Evolutionary conservation across 371 early-diverging fungal species (phyloP).

Genomic region (Mucor lusitanicus): DNA sequence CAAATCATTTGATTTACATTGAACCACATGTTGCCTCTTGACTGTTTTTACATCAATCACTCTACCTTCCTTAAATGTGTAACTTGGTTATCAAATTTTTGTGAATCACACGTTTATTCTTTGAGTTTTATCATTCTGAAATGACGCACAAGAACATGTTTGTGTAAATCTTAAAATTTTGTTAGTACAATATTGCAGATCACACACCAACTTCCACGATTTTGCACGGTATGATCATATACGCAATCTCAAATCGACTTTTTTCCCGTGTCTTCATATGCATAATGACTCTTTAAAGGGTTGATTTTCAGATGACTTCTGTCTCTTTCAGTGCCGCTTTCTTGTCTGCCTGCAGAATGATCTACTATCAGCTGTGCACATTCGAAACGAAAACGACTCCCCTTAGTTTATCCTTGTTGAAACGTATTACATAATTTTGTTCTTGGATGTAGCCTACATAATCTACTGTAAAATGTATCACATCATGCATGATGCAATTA

Average conservation of each 20-base stretch:
- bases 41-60: not conserved
- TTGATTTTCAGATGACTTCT: not conserved
- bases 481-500: not conserved
- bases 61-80: slow-evolving; percentile 1
- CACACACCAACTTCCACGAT: not conserved
- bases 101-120: not conserved
- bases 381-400: not conserved
- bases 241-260: not conserved
- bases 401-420: not conserved
- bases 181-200: not conserved
- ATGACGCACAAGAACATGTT: slow-evolving; percentile 2
- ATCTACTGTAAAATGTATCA: not conserved
- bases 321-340: not conserved
- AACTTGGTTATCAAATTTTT: not conserved
- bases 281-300: not conserved
- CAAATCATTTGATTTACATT: not conserved
- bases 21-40: not conserved
- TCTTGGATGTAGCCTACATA: not conserved
- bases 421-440: not conserved
- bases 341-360: not conserved
- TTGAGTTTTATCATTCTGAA: not conserved
- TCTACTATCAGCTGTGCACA: not conserved
- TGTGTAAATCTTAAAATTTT: not conserved
- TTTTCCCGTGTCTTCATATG: not conserved
- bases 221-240: not conserved